Percentiles rank a stretch among this genome's conserved stretches.
Conservation (phyloP, 2,329 filamentous ascomycete species). For the Curvularia verruculosa region DNA sequence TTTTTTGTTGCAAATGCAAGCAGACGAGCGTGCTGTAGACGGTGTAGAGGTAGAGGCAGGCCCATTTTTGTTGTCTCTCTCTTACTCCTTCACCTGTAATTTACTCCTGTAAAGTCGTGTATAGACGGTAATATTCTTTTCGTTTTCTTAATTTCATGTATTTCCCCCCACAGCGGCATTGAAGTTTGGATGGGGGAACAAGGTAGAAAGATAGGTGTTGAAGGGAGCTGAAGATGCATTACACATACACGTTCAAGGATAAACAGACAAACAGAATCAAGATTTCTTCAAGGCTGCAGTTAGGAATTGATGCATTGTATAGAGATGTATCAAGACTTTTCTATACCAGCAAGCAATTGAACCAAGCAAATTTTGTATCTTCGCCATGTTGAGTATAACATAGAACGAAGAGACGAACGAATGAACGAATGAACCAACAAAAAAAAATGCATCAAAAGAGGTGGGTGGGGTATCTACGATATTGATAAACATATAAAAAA, state of each 20-base stretch:
- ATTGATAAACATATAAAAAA: neutral
- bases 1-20: neutral
- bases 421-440: neutral
- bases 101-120: neutral
- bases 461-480: constrained; percentile 2
- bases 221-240: neutral
- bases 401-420: neutral
- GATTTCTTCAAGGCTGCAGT: neutral
- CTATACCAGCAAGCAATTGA: neutral
- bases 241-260: neutral
- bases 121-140: neutral
- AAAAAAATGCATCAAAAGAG: neutral
- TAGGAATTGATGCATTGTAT: neutral
- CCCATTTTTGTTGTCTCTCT: neutral
- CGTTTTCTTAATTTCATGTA: neutral
- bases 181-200: neutral
- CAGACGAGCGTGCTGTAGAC: neutral
- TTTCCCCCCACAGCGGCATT: neutral
- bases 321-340: neutral
- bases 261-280: neutral
- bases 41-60: neutral
- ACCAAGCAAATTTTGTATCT: neutral
- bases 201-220: neutral
- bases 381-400: neutral
- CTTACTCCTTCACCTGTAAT: neutral